These are phyloP conservation scores for Hygrophorus pudorinus DNA, from an alignment of 768 basidiomycete species.

Conservation along the genomic window DNA sequence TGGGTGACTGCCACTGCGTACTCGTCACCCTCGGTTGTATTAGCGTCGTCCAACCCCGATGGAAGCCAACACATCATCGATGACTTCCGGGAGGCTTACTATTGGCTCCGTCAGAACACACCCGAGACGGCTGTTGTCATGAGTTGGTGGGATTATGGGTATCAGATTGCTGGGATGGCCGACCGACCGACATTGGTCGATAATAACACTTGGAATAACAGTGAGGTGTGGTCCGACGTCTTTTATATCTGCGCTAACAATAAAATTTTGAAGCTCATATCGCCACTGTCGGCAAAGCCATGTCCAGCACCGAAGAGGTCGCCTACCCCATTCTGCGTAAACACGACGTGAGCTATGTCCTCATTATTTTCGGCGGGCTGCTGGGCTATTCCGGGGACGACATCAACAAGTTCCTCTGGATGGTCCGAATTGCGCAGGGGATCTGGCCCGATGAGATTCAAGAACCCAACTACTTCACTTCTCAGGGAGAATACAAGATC, in stretches of 20 bases:
- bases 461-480: slow-evolving; percentile 89
- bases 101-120: slow-evolving; percentile 97
- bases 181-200: slow-evolving; percentile 94
- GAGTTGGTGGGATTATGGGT: slow-evolving; percentile 99
- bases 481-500: slow-evolving; percentile 85
- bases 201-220: slow-evolving; percentile 99
- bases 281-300: slow-evolving; percentile 97
- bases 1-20: slow-evolving; percentile 94
- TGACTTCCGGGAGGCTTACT: slow-evolving; percentile 98
- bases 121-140: slow-evolving; percentile 86
- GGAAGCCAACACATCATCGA: slow-evolving; percentile 94
- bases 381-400: slow-evolving; percentile 98
- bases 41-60: slow-evolving; percentile 69
- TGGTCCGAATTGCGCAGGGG: slow-evolving; percentile 91
- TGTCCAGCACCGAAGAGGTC: slow-evolving; percentile 89
- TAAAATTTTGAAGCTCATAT: slow-evolving; percentile 68
- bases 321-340: slow-evolving; percentile 96
- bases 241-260: background rate
- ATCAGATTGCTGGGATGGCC: slow-evolving; percentile 99
- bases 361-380: slow-evolving; percentile 95
- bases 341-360: slow-evolving; percentile 95
- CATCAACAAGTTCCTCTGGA: slow-evolving; percentile 99
- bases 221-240: slow-evolving; percentile 32
- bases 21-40: slow-evolving; percentile 95
- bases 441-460: slow-evolving; percentile 98